A percentile compares a stretch with the other conserved stretches of the same genome.
Evolutionary conservation across 2,329 filamentous ascomycete species (phyloP).

Genomic region (Penicillium thymicola): DNA sequence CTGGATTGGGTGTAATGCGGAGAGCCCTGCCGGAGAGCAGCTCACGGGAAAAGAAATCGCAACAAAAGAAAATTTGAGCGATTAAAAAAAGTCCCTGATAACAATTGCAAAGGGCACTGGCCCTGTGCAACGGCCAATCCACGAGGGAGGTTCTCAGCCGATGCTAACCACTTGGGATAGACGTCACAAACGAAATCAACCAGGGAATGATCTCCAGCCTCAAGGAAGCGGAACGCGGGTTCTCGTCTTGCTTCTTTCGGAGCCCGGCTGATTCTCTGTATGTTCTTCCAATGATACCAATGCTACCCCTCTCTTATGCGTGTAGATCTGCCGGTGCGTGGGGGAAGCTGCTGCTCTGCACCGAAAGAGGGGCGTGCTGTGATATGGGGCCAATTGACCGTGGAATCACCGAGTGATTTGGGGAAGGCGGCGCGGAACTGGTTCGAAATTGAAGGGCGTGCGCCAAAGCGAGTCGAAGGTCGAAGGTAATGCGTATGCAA

Average conservation of each 20-base stretch:
- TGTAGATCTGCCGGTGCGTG: slow-evolving; percentile 33
- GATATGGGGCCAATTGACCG: slow-evolving; percentile 31
- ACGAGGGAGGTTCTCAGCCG: slow-evolving; percentile 11
- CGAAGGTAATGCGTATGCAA: slow-evolving; percentile 27
- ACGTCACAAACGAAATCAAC: slow-evolving; percentile 22
- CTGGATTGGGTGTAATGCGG: slow-evolving; percentile 38
- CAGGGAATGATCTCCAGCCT: slow-evolving; percentile 19
- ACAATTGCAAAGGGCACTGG: slow-evolving; percentile 24
- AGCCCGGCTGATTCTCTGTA: slow-evolving; percentile 16
- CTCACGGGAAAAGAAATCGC: slow-evolving; percentile 28
- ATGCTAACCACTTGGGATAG: slow-evolving; percentile 17
- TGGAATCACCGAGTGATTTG: slow-evolving; percentile 17
- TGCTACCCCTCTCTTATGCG: slow-evolving; percentile 29
- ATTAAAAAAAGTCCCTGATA: slow-evolving; percentile 18
- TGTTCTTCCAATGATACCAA: slow-evolving; percentile 20
- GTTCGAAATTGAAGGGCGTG: slow-evolving; percentile 17
- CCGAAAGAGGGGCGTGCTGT: slow-evolving; percentile 23
- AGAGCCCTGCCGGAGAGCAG: slow-evolving; percentile 43
- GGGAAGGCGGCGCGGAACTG: slow-evolving; percentile 12
- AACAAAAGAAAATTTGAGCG: slow-evolving; percentile 15
- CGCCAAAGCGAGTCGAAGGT: slow-evolving; percentile 24
- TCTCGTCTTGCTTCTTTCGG: slow-evolving; percentile 21
- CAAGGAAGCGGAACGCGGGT: slow-evolving; percentile 16
- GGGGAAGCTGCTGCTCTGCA: slow-evolving; percentile 35
- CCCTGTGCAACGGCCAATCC: slow-evolving; percentile 19